These are phyloP conservation scores for Botrytis hyacinthi DNA, from an alignment of 2,329 filamentous ascomycete genomes.

Conservation along the genomic window DNA sequence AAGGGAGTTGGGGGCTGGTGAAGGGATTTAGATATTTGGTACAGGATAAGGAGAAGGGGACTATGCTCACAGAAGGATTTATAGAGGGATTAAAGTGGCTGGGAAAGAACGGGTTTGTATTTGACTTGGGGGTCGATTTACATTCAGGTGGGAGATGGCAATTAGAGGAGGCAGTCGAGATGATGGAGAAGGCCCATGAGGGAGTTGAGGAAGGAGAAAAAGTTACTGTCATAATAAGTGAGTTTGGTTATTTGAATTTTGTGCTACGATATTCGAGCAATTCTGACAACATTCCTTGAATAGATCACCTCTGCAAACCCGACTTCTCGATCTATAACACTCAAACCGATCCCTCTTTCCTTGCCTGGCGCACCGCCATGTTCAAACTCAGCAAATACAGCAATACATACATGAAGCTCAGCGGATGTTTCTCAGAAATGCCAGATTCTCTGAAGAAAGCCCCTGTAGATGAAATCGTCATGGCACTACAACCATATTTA, in stretches of 20 bases:
- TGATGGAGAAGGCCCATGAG: constrained; percentile 66
- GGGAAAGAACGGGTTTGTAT: constrained; percentile 62
- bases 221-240: constrained; percentile 42
- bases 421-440: constrained; percentile 80
- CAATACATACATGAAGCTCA: constrained; percentile 86
- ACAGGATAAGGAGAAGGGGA: constrained; percentile 69
- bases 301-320: constrained; percentile 89
- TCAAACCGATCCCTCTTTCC: constrained; percentile 48
- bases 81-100: constrained; percentile 65
- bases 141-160: constrained; percentile 72
- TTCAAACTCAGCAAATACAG: constrained; percentile 62
- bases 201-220: constrained; percentile 57
- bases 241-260: constrained; percentile 18
- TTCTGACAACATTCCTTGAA: constrained; percentile 1
- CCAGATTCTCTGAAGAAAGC: constrained; percentile 50
- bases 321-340: constrained; percentile 63
- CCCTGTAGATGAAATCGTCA: constrained; percentile 57
- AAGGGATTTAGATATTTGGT: constrained; percentile 81
- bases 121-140: constrained; percentile 83
- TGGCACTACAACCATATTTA: constrained; percentile 67
- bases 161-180: constrained; percentile 66
- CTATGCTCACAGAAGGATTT: constrained; percentile 62
- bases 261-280: background rate
- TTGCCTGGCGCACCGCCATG: constrained; percentile 68
- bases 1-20: constrained; percentile 61